Evolutionary conservation across 805 yeast genomes (phyloP).

Genomic region (Candida tibetensis): DNA sequence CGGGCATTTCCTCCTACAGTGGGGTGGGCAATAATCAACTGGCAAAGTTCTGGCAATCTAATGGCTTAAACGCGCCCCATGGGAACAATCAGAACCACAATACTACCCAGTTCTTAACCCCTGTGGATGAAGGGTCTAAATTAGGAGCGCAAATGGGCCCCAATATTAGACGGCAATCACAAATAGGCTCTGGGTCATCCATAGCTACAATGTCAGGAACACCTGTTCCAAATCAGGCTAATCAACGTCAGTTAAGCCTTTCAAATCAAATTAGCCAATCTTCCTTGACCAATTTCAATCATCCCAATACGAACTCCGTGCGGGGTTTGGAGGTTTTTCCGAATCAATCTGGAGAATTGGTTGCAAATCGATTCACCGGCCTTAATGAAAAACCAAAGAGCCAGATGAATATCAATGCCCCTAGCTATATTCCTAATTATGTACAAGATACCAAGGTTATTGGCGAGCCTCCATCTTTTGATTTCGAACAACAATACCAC

Average conservation of each 20-base stretch:
- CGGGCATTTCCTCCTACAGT: background rate
- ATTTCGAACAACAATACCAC: conserved; percentile 15
- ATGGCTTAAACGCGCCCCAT: background rate
- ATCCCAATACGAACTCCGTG: background rate
- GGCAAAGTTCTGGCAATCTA: background rate
- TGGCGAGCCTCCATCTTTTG: conserved; percentile 12
- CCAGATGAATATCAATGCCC: conserved; percentile 28
- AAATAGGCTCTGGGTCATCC: background rate
- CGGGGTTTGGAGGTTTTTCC: background rate
- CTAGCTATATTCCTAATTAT: conserved; percentile 28
- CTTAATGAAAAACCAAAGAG: conserved; percentile 7
- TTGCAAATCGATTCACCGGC: background rate
- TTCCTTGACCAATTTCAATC: background rate
- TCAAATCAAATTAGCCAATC: background rate
- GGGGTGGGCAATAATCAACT: background rate
- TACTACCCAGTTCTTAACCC: background rate
- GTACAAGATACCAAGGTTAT: conserved; percentile 2
- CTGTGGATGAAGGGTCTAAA: background rate
- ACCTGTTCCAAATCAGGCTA: no score
- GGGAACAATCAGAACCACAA: no score
- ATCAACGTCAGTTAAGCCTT: no score
- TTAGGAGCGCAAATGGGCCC: background rate
- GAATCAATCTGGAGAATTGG: background rate
- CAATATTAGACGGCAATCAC: background rate
- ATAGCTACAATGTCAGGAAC: no score